A percentile compares a stretch with the other conserved stretches of the same genome.
phyloP scores from a whole-genome alignment of 345 rosid species.

The Zanthoxylum bungeanum region DNA sequence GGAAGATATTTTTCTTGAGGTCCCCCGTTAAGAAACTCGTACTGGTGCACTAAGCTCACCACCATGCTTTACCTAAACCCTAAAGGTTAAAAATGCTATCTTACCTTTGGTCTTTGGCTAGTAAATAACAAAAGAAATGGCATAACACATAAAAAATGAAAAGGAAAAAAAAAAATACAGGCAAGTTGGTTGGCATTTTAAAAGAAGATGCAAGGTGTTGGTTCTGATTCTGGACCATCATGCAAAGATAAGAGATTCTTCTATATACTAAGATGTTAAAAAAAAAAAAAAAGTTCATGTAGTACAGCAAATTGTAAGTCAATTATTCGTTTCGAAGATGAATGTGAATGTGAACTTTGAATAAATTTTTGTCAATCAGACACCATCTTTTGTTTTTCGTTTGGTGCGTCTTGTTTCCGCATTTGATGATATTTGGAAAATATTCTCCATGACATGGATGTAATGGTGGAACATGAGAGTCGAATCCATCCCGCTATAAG shows the following conservation, averaged over 20 bases:
- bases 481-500: background rate
- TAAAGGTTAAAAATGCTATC: background rate
- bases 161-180: too few relatives aligned
- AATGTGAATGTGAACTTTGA: background rate
- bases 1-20: too few relatives aligned
- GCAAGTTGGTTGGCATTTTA: background rate
- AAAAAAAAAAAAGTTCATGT: too few relatives aligned
- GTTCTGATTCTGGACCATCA: background rate
- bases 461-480: background rate
- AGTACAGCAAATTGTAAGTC: background rate
- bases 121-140: background rate
- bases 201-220: background rate
- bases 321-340: constrained; percentile 4
- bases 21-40: too few relatives aligned
- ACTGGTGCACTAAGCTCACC: too few relatives aligned
- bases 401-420: background rate
- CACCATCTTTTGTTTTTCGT: background rate
- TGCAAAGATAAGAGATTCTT: constrained; percentile 3
- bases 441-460: constrained; percentile 1
- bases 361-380: constrained; percentile 13
- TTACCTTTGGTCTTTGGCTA: background rate
- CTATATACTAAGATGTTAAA: background rate
- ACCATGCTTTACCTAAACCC: too few relatives aligned
- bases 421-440: background rate
- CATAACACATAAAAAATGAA: background rate